Evolutionary conservation across 2,329 filamentous ascomycete genomes (phyloP), one percentile per base, ranked within the genome.

Genomic region (Orbilia quercus): DNA sequence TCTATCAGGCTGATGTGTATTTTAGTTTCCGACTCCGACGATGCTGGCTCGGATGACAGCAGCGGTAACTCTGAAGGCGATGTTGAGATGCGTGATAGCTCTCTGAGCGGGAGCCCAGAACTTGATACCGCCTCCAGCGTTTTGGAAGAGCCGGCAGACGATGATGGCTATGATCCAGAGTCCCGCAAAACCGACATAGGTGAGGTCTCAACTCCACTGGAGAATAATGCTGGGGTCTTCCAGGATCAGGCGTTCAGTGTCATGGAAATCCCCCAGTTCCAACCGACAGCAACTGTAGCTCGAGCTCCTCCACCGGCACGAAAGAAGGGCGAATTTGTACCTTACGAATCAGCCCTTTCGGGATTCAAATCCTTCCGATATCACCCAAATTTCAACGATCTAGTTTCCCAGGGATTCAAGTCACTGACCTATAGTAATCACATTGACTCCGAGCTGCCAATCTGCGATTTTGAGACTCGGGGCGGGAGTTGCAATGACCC

Each of bases 351-450:
- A 79, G 91, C 92, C 31, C 84, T 99, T 73, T 88, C 87, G 76
- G 86, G 87, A 77, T 97, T 98, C 81, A 91, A 88, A 80, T 90
- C 91, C 38, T 99, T 91, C 82, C 91, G 94, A 77, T 97, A 94
- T 80, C 93, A 98, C 79, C 91, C 91, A 31, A 84, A 86, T 57
- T 98, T 89, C 81, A 83, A 84, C 76, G 81, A 89, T 54, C 83
- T 87, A 65, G 88, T 96, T 66, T 80, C 87, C 64, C 90, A 89
- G 75, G 94, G 94, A 45, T 89, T 92, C 79, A 89, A 90, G 79
- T 98, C 95, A 75, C 85, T 96, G 83, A 98, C 93, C 45, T 98
- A 94, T 82, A 97, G 91, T 82, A 91, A 96, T 81, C 89, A 89
- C 77, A 96, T 99, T 81, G 88, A 97, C 79, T 84, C 88, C 22